Percentiles rank a stretch among this genome's conserved stretches.
Evolutionary conservation across 2,329 filamentous ascomycete genomes (phyloP).

Genomic region (Fusarium guadeloupense): DNA sequence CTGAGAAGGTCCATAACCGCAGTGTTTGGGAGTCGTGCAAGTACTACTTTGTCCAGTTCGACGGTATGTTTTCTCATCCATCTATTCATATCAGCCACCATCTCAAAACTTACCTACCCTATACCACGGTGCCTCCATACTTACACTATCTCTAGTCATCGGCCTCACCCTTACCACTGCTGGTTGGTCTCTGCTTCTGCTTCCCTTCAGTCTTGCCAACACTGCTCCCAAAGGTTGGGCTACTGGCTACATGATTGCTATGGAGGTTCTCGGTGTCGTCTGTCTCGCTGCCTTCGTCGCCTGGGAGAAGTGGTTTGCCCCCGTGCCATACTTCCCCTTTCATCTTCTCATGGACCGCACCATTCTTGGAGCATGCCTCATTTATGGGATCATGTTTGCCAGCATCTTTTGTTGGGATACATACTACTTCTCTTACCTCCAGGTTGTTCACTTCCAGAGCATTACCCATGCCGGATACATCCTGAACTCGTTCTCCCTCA

Average conservation of each 20-base stretch:
- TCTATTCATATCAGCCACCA: too few relatives aligned
- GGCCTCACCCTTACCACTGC: conserved; percentile 10
- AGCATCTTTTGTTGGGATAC: conserved; percentile 52
- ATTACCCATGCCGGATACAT: conserved; percentile 54
- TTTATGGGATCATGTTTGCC: conserved; percentile 31
- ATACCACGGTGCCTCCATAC: too few relatives aligned
- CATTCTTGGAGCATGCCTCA: conserved; percentile 18
- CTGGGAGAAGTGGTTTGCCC: conserved; percentile 25
- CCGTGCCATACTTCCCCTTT: conserved; percentile 34
- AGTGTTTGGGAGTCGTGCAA: not conserved
- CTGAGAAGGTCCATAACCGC: conserved; percentile 2
- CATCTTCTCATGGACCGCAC: conserved; percentile 26
- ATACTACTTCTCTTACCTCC: conserved; percentile 62
- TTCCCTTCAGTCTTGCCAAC: conserved; percentile 22
- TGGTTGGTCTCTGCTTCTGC: conserved; percentile 4
- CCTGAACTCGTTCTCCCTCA: conserved; percentile 57
- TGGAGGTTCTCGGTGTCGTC: conserved; percentile 14
- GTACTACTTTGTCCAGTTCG: conserved; percentile 21
- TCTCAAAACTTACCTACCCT: too few relatives aligned
- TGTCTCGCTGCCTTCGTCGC: conserved; percentile 58
- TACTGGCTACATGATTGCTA: conserved; percentile 23
- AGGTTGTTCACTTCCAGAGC: conserved; percentile 55
- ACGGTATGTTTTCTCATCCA: not conserved
- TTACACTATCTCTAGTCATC: conserved; percentile 1
- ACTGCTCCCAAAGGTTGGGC: conserved; percentile 21